A percentile compares a stretch with the other conserved stretches of the same genome.
These are phyloP conservation scores for Agaricus sinodeliciosus DNA, from an alignment of 768 basidiomycete species.

Conservation along the genomic window DNA sequence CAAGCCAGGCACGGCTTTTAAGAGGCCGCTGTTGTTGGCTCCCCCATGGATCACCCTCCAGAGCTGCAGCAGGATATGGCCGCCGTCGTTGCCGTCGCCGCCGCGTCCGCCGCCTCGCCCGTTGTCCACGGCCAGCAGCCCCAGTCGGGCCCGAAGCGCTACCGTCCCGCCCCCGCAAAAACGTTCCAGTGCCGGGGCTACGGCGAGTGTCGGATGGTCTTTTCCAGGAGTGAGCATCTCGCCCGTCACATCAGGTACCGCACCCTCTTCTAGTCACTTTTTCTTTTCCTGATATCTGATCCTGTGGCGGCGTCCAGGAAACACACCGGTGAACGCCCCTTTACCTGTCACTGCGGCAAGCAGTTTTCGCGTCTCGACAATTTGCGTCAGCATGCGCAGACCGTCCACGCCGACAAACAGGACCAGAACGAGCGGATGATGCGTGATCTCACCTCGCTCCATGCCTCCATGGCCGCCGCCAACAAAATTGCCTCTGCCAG, in stretches of 20 bases:
- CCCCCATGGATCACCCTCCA: conserved; percentile 9
- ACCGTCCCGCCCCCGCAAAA: conserved; percentile 82
- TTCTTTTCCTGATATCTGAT: no score
- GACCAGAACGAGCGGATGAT: conserved; percentile 88
- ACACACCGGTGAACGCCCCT: conserved; percentile 97
- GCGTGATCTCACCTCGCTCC: conserved; percentile 79
- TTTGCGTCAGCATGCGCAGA: conserved; percentile 93
- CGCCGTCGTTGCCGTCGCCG: conserved; percentile 3
- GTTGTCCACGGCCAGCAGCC: conserved; percentile 10
- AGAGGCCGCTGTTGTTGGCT: background rate
- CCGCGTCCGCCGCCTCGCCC: conserved; percentile 4
- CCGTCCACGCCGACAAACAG: conserved; percentile 92
- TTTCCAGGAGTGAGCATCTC: conserved; percentile 91
- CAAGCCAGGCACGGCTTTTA: conserved; percentile 8
- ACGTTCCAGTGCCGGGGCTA: conserved; percentile 94
- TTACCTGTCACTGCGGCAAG: conserved; percentile 92
- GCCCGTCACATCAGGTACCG: conserved; percentile 87
- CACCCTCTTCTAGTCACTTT: no score
- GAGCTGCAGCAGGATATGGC: conserved; percentile 7
- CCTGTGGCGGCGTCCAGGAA: conserved; percentile 62
- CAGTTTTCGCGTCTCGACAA: conserved; percentile 97
- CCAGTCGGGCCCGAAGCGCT: conserved; percentile 44
- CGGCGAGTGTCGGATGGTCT: conserved; percentile 95
- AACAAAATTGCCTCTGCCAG: conserved; percentile 29
- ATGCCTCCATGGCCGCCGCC: conserved; percentile 70